These are phyloP conservation scores for Coix lacrymajobi DNA, from an alignment of 176 grass and related monocot species.

Conservation along the genomic window DNA sequence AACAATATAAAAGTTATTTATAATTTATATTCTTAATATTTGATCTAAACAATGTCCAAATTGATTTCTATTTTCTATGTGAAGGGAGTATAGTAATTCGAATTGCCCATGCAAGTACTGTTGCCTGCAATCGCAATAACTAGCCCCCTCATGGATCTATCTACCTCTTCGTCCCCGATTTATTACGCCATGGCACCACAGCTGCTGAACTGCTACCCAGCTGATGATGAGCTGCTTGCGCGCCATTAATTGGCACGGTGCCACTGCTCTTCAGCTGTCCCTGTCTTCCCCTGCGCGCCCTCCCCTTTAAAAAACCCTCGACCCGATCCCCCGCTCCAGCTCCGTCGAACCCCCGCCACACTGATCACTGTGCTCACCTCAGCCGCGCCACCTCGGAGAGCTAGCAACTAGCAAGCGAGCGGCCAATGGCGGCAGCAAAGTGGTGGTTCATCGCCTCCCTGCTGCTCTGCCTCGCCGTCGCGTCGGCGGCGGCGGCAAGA, in stretches of 20 bases:
- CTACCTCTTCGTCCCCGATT: slow-evolving; percentile 16
- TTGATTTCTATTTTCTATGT: too few relatives aligned
- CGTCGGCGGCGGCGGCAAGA: background rate
- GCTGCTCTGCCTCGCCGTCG: slow-evolving; percentile 33
- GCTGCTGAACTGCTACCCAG: background rate
- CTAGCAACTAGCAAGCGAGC: background rate
- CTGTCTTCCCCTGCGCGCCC: background rate
- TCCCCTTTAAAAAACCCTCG: slow-evolving; percentile 28
- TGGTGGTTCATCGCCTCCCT: slow-evolving; percentile 33
- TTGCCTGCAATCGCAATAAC: slow-evolving; percentile 13
- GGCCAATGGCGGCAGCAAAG: background rate
- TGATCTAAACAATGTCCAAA: too few relatives aligned
- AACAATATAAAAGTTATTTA: too few relatives aligned
- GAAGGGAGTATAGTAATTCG: too few relatives aligned
- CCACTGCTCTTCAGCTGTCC: background rate
- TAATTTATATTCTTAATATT: too few relatives aligned
- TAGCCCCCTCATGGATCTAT: background rate
- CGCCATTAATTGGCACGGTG: background rate
- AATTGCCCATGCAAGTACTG: background rate
- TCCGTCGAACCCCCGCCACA: background rate
- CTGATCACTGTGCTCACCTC: background rate
- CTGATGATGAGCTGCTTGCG: background rate
- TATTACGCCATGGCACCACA: slow-evolving; percentile 18
- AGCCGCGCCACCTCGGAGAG: background rate
- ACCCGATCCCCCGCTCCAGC: background rate